A percentile compares a stretch with the other conserved stretches of the same genome.
Conservation (phyloP, 805 yeast species). For the Scheffersomyces spartinae region DNA sequence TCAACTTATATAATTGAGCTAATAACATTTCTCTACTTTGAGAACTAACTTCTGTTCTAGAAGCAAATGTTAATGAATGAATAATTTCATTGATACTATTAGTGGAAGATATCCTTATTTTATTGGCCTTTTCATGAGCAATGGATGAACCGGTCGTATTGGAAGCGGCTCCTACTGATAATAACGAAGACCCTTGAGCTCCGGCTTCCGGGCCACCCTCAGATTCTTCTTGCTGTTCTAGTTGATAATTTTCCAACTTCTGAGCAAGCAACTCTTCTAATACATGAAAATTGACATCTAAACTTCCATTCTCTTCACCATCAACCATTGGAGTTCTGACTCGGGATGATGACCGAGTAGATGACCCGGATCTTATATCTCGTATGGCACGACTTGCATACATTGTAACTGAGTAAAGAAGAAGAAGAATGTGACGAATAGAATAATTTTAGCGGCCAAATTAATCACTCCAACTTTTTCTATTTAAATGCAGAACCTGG, state of each 20-base stretch:
- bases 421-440: no score
- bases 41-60: conserved; percentile 35
- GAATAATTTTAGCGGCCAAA: no score
- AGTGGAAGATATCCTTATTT: no score
- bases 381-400: no score
- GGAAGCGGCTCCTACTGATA: no score
- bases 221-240: conserved; percentile 4
- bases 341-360: conserved; percentile 21
- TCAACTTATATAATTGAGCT: conserved; percentile 38
- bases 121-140: no score
- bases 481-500: no score
- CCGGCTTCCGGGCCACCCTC: conserved; percentile 4
- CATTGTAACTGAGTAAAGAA: no score
- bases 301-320: conserved; percentile 8
- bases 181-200: no score
- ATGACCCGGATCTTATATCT: conserved; percentile 19
- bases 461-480: no score
- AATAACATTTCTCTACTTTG: conserved; percentile 36
- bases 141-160: no score
- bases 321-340: conserved; percentile 24
- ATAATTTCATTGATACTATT: conserved; percentile 38
- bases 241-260: conserved; percentile 20
- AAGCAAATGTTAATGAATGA: conserved; percentile 23
- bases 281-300: conserved; percentile 16
- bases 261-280: conserved; percentile 22